Base-by-base conservation (phyloP, 2,329 filamentous ascomycete species). In the Calonectria ilicicola region DNA sequence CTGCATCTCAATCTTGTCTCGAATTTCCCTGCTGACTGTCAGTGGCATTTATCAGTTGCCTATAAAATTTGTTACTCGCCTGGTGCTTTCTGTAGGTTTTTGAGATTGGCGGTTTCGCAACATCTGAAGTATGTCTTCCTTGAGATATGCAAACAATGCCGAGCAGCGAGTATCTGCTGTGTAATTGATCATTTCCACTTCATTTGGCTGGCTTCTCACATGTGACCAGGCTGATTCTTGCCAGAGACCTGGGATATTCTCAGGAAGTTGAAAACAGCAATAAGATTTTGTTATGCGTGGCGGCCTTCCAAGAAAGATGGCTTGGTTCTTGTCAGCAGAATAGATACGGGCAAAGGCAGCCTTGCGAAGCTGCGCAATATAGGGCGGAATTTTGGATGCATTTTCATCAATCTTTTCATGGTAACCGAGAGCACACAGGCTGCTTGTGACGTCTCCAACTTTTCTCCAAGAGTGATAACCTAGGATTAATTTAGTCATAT, bases 341-440 rank as follows among this genome's bases (percentile, higher is more conserved):
- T 87, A 89, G 7, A 83, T 81, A 2, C 83, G 81, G 8, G 83
- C 84, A 71, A 88, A 87, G 9, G 83, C 83, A 8, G 80, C 78
- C 67, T 82, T 82, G 27, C 86, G 80, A 69, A 87, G 81, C 62
- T 86, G 81, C 0, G 76, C 78, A 2, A 88, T 78, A 23, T 86
- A 87, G 6, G 77, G 77, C 1, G 86, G 84, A 3, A 69, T 67
- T 14, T 56, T 44, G 17, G 49, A 51, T 8, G 53, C 23, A 10
- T 51, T 47, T 19, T 62, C 69, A 21, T 68, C 68, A 17, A 80
- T 80, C 23, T 84, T 82, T 65, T 87, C 83, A 70, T 89, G 87
- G 21, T 87, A 83, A 12, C 87, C 87, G 6, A 87, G 81, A 6
- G 87, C 86, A 72, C 85, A 87, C 1, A 88, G 77, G 1, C 86